Conservation (phyloP, 768 basidiomycete species). For the Leccinum aurantiacum region DNA sequence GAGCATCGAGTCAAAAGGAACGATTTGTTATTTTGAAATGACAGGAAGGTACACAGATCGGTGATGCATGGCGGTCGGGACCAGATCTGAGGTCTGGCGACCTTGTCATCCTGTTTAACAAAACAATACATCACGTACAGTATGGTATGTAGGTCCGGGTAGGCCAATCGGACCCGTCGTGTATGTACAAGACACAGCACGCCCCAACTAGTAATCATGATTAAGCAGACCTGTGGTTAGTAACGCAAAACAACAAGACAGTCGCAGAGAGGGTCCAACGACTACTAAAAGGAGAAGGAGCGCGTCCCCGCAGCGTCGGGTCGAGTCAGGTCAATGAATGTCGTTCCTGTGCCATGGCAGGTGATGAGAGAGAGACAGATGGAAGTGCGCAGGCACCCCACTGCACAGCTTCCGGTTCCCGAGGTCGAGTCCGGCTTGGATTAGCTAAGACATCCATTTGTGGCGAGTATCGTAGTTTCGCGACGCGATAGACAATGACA, state of each 20-base stretch:
- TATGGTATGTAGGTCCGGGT: neutral
- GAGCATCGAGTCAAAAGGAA: neutral
- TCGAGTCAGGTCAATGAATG: neutral
- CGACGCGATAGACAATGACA: neutral
- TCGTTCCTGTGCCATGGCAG: neutral
- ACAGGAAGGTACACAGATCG: conserved; percentile 5
- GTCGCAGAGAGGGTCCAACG: neutral
- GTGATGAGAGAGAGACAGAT: neutral
- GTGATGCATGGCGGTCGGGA: neutral
- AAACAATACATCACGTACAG: neutral
- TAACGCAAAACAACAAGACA: neutral
- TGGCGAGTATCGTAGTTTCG: conserved; percentile 13
- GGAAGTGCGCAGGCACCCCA: neutral
- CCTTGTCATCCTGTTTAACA: neutral
- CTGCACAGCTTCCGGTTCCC: neutral
- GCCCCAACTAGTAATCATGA: neutral
- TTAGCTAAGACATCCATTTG: conserved; percentile 22
- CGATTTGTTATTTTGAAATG: neutral
- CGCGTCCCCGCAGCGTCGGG: neutral
- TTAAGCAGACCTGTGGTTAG: neutral
- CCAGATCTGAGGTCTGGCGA: neutral
- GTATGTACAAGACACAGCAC: neutral
- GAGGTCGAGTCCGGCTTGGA: conserved; percentile 5
- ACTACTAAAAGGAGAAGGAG: neutral
- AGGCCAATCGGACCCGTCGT: neutral